Evolutionary conservation across 441 rosid species (phyloP).

Genomic region (Manihot esculenta): DNA sequence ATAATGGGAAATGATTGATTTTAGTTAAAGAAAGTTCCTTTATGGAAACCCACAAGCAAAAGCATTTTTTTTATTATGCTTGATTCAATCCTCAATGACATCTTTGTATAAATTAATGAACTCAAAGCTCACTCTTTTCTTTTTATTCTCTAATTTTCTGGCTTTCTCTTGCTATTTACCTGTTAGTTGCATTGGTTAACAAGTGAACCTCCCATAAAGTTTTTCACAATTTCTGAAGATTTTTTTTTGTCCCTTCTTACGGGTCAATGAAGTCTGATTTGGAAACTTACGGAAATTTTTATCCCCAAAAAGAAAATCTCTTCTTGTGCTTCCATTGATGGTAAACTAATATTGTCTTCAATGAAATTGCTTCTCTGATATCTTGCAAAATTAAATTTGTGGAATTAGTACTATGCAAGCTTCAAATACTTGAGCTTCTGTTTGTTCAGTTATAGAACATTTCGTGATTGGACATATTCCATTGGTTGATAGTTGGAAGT

Average conservation of each 20-base stretch:
- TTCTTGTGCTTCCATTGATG: slow-evolving; percentile 9
- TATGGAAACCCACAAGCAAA: slow-evolving; percentile 8
- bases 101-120: not conserved
- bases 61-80: not conserved
- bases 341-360: not conserved
- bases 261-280: not conserved
- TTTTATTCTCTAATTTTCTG: not conserved
- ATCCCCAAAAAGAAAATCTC: not conserved
- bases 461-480: not conserved
- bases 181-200: not conserved
- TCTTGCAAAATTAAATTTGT: not conserved
- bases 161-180: not conserved
- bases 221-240: too few relatives aligned
- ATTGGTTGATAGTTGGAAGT: slow-evolving; percentile 7
- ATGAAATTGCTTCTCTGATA: not conserved
- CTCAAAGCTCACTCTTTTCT: not conserved
- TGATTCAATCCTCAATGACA: not conserved
- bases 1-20: not conserved
- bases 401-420: not conserved
- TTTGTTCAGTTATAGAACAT: not conserved
- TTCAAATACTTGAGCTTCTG: not conserved
- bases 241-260: not conserved
- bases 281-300: too few relatives aligned
- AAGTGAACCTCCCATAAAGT: not conserved
- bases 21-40: slow-evolving; percentile 1